Evolutionary conservation across 164 flowering plant species (phyloP).

Genomic region (Tetracentron sinense): DNA sequence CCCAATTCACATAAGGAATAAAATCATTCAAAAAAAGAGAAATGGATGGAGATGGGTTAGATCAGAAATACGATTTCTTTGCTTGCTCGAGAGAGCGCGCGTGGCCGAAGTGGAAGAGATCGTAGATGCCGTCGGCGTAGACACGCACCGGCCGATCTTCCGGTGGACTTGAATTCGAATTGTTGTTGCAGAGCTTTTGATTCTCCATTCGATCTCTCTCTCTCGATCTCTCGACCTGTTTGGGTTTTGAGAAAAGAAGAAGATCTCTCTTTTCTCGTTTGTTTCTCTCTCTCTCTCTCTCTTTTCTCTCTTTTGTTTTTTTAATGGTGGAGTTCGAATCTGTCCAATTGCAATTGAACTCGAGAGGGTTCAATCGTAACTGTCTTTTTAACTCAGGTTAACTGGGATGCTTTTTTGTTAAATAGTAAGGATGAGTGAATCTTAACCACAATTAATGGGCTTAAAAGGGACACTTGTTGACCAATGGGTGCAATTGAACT

Average conservation of each 20-base stretch:
- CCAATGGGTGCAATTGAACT: too few relatives aligned
- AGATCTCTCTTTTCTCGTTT: slow-evolving; percentile 1
- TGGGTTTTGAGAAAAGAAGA: neutral
- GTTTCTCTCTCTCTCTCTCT: neutral
- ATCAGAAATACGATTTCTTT: slow-evolving; percentile 48
- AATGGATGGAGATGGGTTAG: too few relatives aligned
- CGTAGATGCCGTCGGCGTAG: slow-evolving; percentile 87
- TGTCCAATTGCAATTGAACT: too few relatives aligned
- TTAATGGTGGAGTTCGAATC: too few relatives aligned
- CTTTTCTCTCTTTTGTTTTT: neutral
- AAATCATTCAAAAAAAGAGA: too few relatives aligned
- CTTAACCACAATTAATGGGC: too few relatives aligned
- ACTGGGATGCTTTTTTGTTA: too few relatives aligned
- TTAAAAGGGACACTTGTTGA: too few relatives aligned
- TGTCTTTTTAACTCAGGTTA: too few relatives aligned
- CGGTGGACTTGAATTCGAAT: slow-evolving; percentile 12
- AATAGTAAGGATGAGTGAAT: too few relatives aligned
- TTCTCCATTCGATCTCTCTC: slow-evolving; percentile 1
- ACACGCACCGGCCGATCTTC: slow-evolving; percentile 51
- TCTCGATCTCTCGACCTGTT: neutral
- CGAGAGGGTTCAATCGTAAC: too few relatives aligned
- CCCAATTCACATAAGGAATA: too few relatives aligned
- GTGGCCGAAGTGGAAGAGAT: slow-evolving; percentile 95
- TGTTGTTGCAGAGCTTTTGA: neutral
- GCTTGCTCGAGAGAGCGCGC: slow-evolving; percentile 95